phyloP scores from a whole-genome alignment of 305 asterid species.

The Petunia hybrid region DNA sequence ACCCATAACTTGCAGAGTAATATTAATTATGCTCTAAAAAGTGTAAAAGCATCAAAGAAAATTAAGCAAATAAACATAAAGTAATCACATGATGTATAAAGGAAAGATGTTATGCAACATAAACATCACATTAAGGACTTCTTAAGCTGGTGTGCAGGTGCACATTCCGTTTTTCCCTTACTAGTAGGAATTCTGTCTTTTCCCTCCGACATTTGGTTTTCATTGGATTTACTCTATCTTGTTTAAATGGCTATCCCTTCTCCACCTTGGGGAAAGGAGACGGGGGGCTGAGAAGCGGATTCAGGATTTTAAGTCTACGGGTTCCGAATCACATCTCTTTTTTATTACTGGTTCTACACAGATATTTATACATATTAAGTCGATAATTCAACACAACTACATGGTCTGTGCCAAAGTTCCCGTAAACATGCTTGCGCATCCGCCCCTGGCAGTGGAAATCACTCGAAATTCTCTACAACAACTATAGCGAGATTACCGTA shows the following conservation, averaged over 20 bases:
- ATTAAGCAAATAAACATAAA: neutral
- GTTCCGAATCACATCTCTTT: no score
- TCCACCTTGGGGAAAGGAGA: neutral
- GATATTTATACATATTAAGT: no score
- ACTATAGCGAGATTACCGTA: slow-evolving; percentile 21
- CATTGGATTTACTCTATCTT: slow-evolving; percentile 8
- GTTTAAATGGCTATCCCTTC: slow-evolving; percentile 20
- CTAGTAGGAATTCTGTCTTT: neutral
- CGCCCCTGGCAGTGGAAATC: neutral
- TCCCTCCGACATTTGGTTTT: slow-evolving; percentile 1
- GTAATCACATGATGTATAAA: neutral
- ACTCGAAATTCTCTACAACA: neutral
- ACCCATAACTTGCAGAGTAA: neutral
- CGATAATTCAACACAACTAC: no score
- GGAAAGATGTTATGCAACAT: neutral
- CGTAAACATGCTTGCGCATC: no score
- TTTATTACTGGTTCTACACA: no score
- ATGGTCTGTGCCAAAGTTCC: no score
- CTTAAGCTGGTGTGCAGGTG: neutral
- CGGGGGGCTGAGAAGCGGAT: no score
- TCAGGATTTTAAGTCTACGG: no score
- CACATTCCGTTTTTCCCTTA: neutral
- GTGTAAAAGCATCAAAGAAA: neutral
- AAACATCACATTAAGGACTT: neutral
- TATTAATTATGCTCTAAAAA: neutral